Conservation (phyloP, 192 early-diverging fungal genomes). For the Rhizoclosmatium sp. region DNA sequence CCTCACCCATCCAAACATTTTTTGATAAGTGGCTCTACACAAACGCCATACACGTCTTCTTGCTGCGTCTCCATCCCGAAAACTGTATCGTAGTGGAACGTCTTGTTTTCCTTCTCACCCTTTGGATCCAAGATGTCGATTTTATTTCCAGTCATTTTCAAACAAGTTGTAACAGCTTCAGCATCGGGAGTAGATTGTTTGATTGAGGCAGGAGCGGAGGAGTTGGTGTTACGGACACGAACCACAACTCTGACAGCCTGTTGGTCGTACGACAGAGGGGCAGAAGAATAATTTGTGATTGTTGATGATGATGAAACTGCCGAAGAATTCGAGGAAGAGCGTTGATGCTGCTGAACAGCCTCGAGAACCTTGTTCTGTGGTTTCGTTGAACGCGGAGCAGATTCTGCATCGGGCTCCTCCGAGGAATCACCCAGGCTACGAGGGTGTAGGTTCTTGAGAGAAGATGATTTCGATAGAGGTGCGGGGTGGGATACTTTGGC, state of each 20-base stretch:
- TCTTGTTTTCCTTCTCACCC: constrained; percentile 26
- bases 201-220: not conserved
- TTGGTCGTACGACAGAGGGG: not conserved
- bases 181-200: not conserved
- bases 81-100: constrained; percentile 52
- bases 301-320: not conserved
- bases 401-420: too few species aligned
- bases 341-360: not conserved
- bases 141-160: not conserved
- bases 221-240: constrained; percentile 1
- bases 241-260: constrained; percentile 13
- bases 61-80: constrained; percentile 49
- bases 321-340: not conserved
- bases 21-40: constrained; percentile 49
- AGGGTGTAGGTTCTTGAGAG: too few species aligned
- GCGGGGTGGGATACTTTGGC: too few species aligned
- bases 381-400: too few species aligned
- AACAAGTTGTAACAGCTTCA: not conserved
- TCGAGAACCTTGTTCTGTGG: not conserved
- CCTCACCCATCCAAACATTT: constrained; percentile 49
- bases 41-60: constrained; percentile 39
- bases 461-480: too few species aligned
- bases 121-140: constrained; percentile 23
- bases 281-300: not conserved
- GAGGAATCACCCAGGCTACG: too few species aligned